Evolutionary conservation across 1,139 yeast species (phyloP), one percentile per base, ranked within the genome.

Genomic region (Arxiozyma bovina): DNA sequence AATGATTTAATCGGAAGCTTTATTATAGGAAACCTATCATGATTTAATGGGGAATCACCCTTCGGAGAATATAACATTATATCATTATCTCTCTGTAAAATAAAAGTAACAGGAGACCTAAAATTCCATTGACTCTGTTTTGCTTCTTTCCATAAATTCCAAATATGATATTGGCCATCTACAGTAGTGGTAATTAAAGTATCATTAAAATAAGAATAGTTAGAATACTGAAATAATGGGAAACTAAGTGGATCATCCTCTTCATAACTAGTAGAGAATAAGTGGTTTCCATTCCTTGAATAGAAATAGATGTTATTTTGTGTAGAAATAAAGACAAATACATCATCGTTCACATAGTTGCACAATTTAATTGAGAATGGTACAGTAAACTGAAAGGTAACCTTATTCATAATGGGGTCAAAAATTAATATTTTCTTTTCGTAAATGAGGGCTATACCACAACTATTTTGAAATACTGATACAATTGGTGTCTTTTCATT

Each of bases 1-100:
- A 63, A 54, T 4, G 70, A 63, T 51, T 62, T 65, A 5, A 70
- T 63, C 4, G 71, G 71, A 20, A 69, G 52, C 43, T 61, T 64
- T 11, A 65, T 54, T 6, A 60, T 53, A 42, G 65, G 63, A 17
- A 65, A 57, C 12, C 51, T 54, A 44, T 62, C 64, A 25, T 58
- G 60, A 46, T 58, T 58, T 15, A 54, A 27, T 7, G 61, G 54
- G 6, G 65, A 52, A 34, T 64, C 68, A 21, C 56, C 55, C 22
- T 61, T 54, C 15, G 68, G 65, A 2, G 70, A 64, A 51, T 63
- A 66, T 18, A 65, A 44, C 47, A 65, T 54, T 40, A 67, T 58
- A 50, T 66, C 65, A 48, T 66, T 67, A 22, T 59, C 59, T 30
- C 60, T 58, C 49, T 63, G 61, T 20, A 56, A 57, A 20, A 67